Conservation (phyloP, 768 basidiomycete genomes). For the Holtermannia corniformis region DNA sequence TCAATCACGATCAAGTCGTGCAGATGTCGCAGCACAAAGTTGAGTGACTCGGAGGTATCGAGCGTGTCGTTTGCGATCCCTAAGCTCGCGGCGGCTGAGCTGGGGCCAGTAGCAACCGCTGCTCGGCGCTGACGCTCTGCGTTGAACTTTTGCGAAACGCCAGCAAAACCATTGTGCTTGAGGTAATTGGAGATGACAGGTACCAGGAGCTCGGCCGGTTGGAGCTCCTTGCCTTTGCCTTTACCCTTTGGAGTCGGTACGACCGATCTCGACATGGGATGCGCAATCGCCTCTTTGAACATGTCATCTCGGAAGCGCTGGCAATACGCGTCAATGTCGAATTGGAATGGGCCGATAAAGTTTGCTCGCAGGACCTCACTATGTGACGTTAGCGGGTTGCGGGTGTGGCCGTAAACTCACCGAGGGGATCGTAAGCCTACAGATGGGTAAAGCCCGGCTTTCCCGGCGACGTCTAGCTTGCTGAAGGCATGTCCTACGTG, state of each 20-base stretch:
- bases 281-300: neutral
- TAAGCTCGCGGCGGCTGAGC: too few species aligned
- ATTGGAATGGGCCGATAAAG: conserved; percentile 76
- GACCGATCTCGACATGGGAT: neutral
- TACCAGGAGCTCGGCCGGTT: too few species aligned
- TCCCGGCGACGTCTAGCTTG: conserved; percentile 5
- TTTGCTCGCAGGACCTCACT: conserved; percentile 74
- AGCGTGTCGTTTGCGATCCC: too few species aligned
- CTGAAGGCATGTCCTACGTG: conserved; percentile 27
- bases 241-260: too few species aligned
- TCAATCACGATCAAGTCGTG: neutral
- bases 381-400: neutral
- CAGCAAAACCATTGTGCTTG: neutral
- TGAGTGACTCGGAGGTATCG: neutral
- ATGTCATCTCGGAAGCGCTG: conserved; percentile 5
- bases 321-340: conserved; percentile 72
- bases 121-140: neutral
- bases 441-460: conserved; percentile 67
- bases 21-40: neutral
- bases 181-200: neutral
- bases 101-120: neutral
- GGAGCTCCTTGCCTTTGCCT: too few species aligned
- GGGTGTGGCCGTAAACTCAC: neutral
- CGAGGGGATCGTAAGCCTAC: conserved; percentile 67
- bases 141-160: neutral